Percentiles rank a stretch among this genome's conserved stretches.
These are phyloP conservation scores for Linum tenue DNA, from an alignment of 345 rosid genomes.

Conservation along the genomic window DNA sequence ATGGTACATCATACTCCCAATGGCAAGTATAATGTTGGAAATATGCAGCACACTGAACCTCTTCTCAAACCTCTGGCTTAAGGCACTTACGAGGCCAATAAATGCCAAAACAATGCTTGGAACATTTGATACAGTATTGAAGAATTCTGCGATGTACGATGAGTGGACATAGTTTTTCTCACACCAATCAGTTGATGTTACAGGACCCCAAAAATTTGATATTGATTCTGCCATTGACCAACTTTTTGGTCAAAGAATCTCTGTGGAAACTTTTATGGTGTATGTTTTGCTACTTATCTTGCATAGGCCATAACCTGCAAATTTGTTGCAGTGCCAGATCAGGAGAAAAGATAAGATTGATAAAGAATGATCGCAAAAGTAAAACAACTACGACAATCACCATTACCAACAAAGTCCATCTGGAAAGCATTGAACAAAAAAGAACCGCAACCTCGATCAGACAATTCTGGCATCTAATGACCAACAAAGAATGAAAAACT, in stretches of 20 bases:
- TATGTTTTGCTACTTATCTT: not conserved
- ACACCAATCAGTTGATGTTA: conserved; percentile 77
- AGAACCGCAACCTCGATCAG: no score
- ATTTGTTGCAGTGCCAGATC: no score
- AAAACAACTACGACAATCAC: no score
- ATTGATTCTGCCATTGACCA: conserved; percentile 57
- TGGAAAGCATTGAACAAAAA: no score
- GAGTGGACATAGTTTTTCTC: conserved; percentile 70
- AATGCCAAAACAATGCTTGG: conserved; percentile 76
- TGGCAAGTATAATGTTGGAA: conserved; percentile 79
- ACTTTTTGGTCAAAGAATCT: not conserved
- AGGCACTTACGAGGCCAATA: conserved; percentile 74
- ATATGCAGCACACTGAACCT: conserved; percentile 85
- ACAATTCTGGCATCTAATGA: no score
- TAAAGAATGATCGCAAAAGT: no score
- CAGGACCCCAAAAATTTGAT: conserved; percentile 92
- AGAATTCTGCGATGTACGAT: conserved; percentile 82
- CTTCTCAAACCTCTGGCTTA: conserved; percentile 89
- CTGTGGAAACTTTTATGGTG: not conserved
- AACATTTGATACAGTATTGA: conserved; percentile 67
- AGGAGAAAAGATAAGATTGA: no score
- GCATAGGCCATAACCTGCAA: not conserved
- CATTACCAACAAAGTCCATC: no score
- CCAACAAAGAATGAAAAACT: no score
- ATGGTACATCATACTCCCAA: conserved; percentile 92